These are phyloP conservation scores for Sisymbrium altissimum DNA, from an alignment of 345 rosid species.

Conservation along the genomic window DNA sequence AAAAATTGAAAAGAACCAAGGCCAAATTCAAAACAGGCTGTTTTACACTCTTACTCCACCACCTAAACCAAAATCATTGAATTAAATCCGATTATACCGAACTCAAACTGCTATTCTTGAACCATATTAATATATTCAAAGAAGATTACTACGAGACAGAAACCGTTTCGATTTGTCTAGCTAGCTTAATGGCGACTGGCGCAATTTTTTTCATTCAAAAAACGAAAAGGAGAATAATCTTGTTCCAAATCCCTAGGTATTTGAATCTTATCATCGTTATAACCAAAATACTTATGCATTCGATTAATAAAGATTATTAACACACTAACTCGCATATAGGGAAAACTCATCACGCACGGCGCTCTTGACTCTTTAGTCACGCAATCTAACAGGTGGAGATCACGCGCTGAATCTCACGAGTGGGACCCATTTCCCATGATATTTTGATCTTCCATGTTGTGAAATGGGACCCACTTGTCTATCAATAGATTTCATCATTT, in stretches of 20 bases:
- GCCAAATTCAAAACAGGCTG: neutral
- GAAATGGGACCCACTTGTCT: constrained; percentile 20
- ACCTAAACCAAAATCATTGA: too few relatives aligned
- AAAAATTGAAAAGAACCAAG: neutral
- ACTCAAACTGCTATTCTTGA: too few relatives aligned
- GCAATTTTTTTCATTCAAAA: too few relatives aligned
- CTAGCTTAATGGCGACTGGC: too few relatives aligned
- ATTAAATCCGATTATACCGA: too few relatives aligned
- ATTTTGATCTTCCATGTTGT: constrained; percentile 5
- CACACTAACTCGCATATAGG: neutral
- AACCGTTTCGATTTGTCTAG: neutral
- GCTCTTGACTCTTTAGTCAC: constrained; percentile 17
- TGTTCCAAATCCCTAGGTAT: neutral
- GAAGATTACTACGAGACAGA: too few relatives aligned
- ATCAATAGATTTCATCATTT: neutral
- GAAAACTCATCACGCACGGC: constrained; percentile 6
- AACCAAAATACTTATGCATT: neutral
- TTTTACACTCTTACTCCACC: too few relatives aligned
- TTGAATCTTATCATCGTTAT: neutral
- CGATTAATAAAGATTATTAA: neutral
- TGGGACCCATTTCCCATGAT: constrained; percentile 5
- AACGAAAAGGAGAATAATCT: too few relatives aligned
- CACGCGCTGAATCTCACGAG: constrained; percentile 20
- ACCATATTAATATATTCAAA: too few relatives aligned
- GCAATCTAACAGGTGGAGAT: constrained; percentile 9